Evolutionary conservation across 2,329 filamentous ascomycete species (phyloP).

Genomic region (Sporothrix pallida): DNA sequence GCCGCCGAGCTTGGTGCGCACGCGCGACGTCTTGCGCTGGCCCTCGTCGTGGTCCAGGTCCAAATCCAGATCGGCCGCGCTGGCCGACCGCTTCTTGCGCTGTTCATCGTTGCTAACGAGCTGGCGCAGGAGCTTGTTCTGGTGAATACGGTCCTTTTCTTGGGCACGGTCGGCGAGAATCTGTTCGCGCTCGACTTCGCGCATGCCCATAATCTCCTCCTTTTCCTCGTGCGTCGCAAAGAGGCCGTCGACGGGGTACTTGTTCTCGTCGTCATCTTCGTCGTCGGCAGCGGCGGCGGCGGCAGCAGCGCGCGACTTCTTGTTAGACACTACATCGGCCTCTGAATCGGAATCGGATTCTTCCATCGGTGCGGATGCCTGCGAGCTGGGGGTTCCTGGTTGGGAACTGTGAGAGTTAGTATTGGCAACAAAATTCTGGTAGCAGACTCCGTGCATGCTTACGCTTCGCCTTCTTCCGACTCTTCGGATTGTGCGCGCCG

Average conservation of each 20-base stretch:
- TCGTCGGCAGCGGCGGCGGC: conserved; percentile 30
- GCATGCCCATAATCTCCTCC: conserved; percentile 79
- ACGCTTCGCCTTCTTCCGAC: conserved; percentile 82
- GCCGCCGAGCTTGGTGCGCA: conserved; percentile 69
- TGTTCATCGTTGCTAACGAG: conserved; percentile 72
- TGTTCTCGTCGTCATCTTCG: conserved; percentile 64
- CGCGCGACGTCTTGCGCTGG: conserved; percentile 74
- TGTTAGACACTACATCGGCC: conserved; percentile 51
- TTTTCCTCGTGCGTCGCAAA: conserved; percentile 77
- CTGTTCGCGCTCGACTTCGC: conserved; percentile 89
- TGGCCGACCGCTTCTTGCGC: conserved; percentile 78
- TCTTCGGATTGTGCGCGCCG: conserved; percentile 56
- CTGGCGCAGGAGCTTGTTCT: conserved; percentile 80
- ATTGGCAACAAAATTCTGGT: too few relatives aligned
- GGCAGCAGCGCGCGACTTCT: conserved; percentile 28
- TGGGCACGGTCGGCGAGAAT: conserved; percentile 86
- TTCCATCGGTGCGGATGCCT: conserved; percentile 86
- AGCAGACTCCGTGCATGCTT: conserved; percentile 48
- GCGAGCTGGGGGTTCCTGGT: conserved; percentile 73
- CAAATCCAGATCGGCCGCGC: conserved; percentile 73
- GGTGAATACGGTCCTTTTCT: conserved; percentile 79
- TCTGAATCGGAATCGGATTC: conserved; percentile 83
- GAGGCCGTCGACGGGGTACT: conserved; percentile 88
- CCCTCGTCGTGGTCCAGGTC: conserved; percentile 72
- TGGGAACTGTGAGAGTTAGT: conserved; percentile 62